Conservation (phyloP, 129 eudicot species). For the Lactuca sativa region DNA sequence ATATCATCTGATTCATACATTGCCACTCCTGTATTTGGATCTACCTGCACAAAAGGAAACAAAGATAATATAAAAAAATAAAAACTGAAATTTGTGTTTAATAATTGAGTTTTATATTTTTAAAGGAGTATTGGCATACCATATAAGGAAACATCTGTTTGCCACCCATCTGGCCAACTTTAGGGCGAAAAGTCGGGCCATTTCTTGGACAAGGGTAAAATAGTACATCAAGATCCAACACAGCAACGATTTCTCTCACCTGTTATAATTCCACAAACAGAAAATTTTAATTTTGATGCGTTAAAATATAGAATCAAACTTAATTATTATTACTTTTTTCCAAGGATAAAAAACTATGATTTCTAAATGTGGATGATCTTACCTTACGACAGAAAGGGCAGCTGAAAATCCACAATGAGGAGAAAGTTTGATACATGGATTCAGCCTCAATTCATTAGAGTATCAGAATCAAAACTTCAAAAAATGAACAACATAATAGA, state of each 20-base stretch:
- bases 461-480: neutral
- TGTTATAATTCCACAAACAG: conserved; percentile 25
- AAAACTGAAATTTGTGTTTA: neutral
- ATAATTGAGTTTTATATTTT: neutral
- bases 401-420: conserved; percentile 43
- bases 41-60: conserved; percentile 61
- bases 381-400: conserved; percentile 99
- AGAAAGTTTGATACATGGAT: conserved; percentile 22
- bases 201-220: conserved; percentile 96
- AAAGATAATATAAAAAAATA: neutral
- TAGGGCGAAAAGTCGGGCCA: conserved; percentile 94
- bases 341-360: conserved; percentile 2
- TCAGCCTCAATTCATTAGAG: conserved; percentile 30
- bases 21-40: conserved; percentile 94
- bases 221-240: conserved; percentile 90
- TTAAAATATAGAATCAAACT: neutral
- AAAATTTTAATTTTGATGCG: neutral
- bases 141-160: conserved; percentile 91
- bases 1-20: conserved; percentile 99
- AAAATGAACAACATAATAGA: neutral
- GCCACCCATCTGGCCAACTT: conserved; percentile 87
- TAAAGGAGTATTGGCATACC: conserved; percentile 37
- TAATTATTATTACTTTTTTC: too few species aligned
- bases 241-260: conserved; percentile 95
- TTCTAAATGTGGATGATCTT: conserved; percentile 10